A percentile compares a stretch with the other conserved stretches of the same genome.
These are phyloP conservation scores for Cladochytrium replicatum DNA, from an alignment of 192 early-diverging fungal species.

Conservation along the genomic window DNA sequence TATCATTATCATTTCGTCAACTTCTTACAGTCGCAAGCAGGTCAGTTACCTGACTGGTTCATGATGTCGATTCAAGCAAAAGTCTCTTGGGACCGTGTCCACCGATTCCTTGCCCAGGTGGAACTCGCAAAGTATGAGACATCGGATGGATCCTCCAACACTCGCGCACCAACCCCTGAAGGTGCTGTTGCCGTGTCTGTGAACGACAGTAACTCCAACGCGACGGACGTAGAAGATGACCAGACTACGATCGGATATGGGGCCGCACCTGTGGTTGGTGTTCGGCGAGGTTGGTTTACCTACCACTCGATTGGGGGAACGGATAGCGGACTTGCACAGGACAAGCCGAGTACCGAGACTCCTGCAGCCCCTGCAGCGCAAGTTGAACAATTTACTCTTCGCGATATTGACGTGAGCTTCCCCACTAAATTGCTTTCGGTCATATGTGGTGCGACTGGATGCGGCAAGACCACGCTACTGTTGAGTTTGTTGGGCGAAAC, in stretches of 20 bases:
- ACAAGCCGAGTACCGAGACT: too few relatives aligned
- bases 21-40: constrained; percentile 44
- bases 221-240: too few relatives aligned
- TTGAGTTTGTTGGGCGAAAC: constrained; percentile 74
- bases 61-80: constrained; percentile 40
- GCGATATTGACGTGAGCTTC: constrained; percentile 8
- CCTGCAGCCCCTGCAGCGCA: too few relatives aligned
- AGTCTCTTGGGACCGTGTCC: constrained; percentile 52
- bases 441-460: constrained; percentile 70
- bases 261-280: constrained; percentile 8
- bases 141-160: not conserved
- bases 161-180: too few relatives aligned
- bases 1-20: too few relatives aligned
- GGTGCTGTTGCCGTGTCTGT: too few relatives aligned
- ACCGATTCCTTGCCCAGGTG: constrained; percentile 61
- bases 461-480: constrained; percentile 68
- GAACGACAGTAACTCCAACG: not conserved
- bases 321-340: too few relatives aligned
- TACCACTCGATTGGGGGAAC: constrained; percentile 10
- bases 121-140: constrained; percentile 42
- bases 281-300: constrained; percentile 13
- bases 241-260: not conserved
- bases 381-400: constrained; percentile 20
- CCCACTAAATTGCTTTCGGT: constrained; percentile 65
- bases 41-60: constrained; percentile 38